A percentile compares a stretch with the other conserved stretches of the same genome.
Conservation (phyloP, 73 alveolate species). For the Paramecium tetraurelia region DNA sequence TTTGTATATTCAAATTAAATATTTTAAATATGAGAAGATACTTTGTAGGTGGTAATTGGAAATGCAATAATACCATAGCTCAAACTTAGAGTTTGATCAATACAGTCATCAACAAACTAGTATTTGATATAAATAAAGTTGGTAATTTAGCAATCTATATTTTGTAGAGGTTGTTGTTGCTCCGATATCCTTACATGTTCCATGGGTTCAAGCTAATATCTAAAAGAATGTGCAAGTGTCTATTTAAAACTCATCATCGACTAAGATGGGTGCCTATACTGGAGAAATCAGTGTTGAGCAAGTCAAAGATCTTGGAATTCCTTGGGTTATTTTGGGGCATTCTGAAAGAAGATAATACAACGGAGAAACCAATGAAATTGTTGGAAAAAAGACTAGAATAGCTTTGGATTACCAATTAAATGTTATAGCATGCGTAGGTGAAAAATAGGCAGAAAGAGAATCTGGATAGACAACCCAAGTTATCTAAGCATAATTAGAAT, state of each 20-base stretch:
- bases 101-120: slow-evolving; percentile 72
- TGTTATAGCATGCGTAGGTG: slow-evolving; percentile 94
- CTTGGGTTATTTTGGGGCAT: slow-evolving; percentile 97
- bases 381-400: slow-evolving; percentile 91
- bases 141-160: slow-evolving; percentile 54
- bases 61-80: slow-evolving; percentile 89
- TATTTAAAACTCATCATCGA: slow-evolving; percentile 84
- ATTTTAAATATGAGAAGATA: slow-evolving; percentile 57
- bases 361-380: slow-evolving; percentile 93
- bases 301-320: slow-evolving; percentile 91
- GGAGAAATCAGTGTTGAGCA: slow-evolving; percentile 98
- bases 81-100: slow-evolving; percentile 74
- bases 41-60: slow-evolving; percentile 98
- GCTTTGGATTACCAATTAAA: slow-evolving; percentile 83
- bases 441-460: slow-evolving; percentile 95
- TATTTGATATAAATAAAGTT: slow-evolving; percentile 72
- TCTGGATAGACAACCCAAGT: slow-evolving; percentile 83
- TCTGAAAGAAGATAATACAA: slow-evolving; percentile 96
- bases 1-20: neutral
- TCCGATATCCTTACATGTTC: slow-evolving; percentile 77
- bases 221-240: slow-evolving; percentile 71
- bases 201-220: slow-evolving; percentile 59
- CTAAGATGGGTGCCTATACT: slow-evolving; percentile 96
- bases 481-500: slow-evolving; percentile 79
- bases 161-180: slow-evolving; percentile 76